Base-by-base conservation (phyloP, 176 grass and related monocot genomes). In the Saccharum spontaneum region DNA sequence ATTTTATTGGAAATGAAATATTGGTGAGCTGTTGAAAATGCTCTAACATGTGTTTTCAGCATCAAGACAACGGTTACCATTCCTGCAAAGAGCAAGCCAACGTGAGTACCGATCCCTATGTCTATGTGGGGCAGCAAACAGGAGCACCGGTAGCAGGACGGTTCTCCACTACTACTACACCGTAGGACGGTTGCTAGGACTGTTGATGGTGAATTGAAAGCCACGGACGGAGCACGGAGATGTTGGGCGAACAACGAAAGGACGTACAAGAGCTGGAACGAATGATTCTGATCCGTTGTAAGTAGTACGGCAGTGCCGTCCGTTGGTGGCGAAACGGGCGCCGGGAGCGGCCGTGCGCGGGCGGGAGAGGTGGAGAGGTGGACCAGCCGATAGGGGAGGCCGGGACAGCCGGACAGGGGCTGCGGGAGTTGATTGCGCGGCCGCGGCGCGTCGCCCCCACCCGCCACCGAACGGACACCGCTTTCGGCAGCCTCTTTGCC, bases 401-500 rank as follows among this genome's bases (percentile, higher is more conserved):
- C 23, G 7, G 61, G 40, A 6, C 36, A 5, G 61, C 28, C 28
- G 28, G 28, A 28, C 28, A 28, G 5, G 3, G 20, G 39, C 11
- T 36, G 54, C 0, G 10, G 60, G 71, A 73, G 67, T 15, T 70
- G 79, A 77, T 87, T 37, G 79, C 62, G 67, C 54, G 76, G 40
- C 82, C 41, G 54, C 45, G 39, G 64, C 31, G 30, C 9, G 37
- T 11, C 49, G 49, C 50, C 72, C 79, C 79, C 86, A 88, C 86
- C 39, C 38, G 72, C 65, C 79, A 78, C 73, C 50, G 79, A 40
- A 30, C 73, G 9, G 37, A 22, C 63, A 14, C 30, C 10, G 65
- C 72, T 88, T 88, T 88, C 50, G 73, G 79, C 71, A 16, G 82
- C 30, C 5, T 22, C 64, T 20, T 76, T 7, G 61, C 73, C 63